A percentile compares a stretch with the other conserved stretches of the same genome.
Conservation (phyloP, 495 filamentous ascomycete genomes). For the Penicillium macrosclerotiorum region DNA sequence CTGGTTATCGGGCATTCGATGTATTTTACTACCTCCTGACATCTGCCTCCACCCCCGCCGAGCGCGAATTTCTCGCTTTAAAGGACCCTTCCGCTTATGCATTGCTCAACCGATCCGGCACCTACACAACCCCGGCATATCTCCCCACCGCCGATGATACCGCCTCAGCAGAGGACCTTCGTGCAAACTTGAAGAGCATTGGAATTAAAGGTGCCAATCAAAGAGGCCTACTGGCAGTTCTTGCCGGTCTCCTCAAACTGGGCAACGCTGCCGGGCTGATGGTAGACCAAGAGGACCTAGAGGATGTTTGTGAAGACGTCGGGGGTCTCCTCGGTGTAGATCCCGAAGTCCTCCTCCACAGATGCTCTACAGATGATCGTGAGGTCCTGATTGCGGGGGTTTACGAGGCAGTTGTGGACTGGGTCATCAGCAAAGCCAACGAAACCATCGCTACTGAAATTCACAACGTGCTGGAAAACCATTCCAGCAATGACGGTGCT, state of each 20-base stretch:
- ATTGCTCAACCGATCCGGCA: slow-evolving; percentile 76
- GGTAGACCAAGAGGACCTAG: slow-evolving; percentile 81
- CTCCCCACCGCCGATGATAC: slow-evolving; percentile 92
- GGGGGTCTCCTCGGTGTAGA: slow-evolving; percentile 81
- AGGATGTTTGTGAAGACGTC: slow-evolving; percentile 87
- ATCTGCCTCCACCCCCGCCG: slow-evolving; percentile 81
- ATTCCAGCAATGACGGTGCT: slow-evolving; percentile 51
- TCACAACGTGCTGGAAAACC: slow-evolving; percentile 60
- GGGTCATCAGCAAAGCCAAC: slow-evolving; percentile 87
- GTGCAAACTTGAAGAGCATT: slow-evolving; percentile 76
- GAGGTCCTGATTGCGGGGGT: slow-evolving; percentile 78
- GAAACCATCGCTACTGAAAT: slow-evolving; percentile 80
- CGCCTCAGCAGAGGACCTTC: slow-evolving; percentile 90
- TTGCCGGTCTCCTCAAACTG: slow-evolving; percentile 86
- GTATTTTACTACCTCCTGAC: slow-evolving; percentile 97
- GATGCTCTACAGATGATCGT: slow-evolving; percentile 80
- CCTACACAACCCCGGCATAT: slow-evolving; percentile 84
- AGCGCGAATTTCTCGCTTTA: slow-evolving; percentile 86
- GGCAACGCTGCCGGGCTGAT: slow-evolving; percentile 84
- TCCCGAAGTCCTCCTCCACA: slow-evolving; percentile 74
- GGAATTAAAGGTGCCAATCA: slow-evolving; percentile 86
- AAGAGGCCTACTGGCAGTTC: slow-evolving; percentile 74
- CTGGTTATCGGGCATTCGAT: slow-evolving; percentile 92
- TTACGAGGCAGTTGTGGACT: slow-evolving; percentile 94
- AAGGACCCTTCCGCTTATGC: slow-evolving; percentile 75